These are phyloP conservation scores for Phytophthora melonis DNA, from an alignment of 352 stramenopile species.

Conservation along the genomic window DNA sequence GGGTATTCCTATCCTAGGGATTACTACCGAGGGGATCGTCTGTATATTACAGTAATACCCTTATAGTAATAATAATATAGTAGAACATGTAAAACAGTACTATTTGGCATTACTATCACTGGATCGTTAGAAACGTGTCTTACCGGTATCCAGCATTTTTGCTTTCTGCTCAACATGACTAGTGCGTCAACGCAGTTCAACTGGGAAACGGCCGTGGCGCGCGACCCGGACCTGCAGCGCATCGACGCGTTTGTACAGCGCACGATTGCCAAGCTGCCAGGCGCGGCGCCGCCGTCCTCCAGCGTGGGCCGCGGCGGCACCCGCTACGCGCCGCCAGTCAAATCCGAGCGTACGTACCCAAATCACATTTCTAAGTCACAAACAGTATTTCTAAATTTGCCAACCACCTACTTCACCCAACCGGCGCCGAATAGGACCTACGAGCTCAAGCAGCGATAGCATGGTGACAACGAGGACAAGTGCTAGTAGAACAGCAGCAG, in stretches of 20 bases:
- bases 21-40: too few species aligned
- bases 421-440: background rate
- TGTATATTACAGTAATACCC: too few species aligned
- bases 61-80: too few species aligned
- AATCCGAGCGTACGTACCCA: conserved; percentile 25
- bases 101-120: too few species aligned
- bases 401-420: background rate
- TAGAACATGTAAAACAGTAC: too few species aligned
- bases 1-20: too few species aligned
- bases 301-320: conserved; percentile 14
- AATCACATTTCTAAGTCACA: conserved; percentile 9
- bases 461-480: background rate
- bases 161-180: background rate
- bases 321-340: conserved; percentile 31
- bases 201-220: conserved; percentile 42
- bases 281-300: conserved; percentile 2
- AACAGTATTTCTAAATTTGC: background rate
- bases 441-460: background rate
- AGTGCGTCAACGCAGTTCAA: conserved; percentile 22
- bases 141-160: too few species aligned
- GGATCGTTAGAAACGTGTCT: too few species aligned
- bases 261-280: conserved; percentile 32
- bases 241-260: conserved; percentile 36
- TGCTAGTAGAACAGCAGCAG: too few species aligned
- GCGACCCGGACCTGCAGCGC: conserved; percentile 39